Conservation (phyloP, 2,329 filamentous ascomycete genomes). For the Didymellaceae sp. region DNA sequence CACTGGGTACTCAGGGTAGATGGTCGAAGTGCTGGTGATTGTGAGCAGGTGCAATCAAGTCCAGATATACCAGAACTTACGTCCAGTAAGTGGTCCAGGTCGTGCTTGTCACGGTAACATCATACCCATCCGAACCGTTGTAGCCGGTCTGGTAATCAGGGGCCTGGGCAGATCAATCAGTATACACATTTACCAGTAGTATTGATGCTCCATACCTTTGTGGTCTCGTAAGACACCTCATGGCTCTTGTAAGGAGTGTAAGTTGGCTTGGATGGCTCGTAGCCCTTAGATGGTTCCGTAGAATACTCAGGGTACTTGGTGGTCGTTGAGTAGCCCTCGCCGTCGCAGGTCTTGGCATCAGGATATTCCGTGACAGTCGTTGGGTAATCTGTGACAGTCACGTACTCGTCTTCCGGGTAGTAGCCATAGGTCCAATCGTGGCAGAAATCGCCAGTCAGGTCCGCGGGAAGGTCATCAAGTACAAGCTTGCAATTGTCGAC, state of each 20-base stretch:
- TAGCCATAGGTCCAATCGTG: slow-evolving; percentile 10
- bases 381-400: slow-evolving; percentile 6
- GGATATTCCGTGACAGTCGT: slow-evolving; percentile 15
- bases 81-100: slow-evolving; percentile 8
- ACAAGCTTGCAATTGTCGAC: slow-evolving; percentile 18
- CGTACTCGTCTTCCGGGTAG: slow-evolving; percentile 2
- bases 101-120: slow-evolving; percentile 16
- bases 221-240: slow-evolving; percentile 1
- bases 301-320: slow-evolving; percentile 11
- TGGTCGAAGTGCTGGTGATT: background rate
- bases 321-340: slow-evolving; percentile 9
- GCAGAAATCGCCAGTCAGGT: slow-evolving; percentile 9
- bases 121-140: background rate
- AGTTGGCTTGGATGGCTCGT: background rate
- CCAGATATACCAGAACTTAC: background rate
- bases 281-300: background rate
- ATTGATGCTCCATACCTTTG: background rate
- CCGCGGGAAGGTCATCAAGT: slow-evolving; percentile 10
- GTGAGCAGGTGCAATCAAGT: background rate
- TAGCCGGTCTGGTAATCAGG: slow-evolving; percentile 2
- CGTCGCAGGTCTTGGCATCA: slow-evolving; percentile 10
- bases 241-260: background rate
- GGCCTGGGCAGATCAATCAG: background rate
- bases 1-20: slow-evolving; percentile 8
- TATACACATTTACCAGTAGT: background rate